Conservation (phyloP, 2,329 filamentous ascomycete genomes). For the Fusarium virguliforme region DNA sequence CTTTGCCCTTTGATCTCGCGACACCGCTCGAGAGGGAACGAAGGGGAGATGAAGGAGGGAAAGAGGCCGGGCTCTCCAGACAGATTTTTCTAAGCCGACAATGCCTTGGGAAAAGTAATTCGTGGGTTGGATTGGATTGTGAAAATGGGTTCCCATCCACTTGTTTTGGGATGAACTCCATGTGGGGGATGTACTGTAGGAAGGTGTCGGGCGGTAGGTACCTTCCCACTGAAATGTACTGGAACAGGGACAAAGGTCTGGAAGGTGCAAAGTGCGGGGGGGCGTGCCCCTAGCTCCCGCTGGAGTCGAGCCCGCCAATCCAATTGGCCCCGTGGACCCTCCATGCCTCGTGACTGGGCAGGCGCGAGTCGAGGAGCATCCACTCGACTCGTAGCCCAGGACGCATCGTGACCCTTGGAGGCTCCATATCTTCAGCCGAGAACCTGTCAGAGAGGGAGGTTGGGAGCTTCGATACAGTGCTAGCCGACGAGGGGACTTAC, state of each 20-base stretch:
- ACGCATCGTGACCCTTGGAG: conserved; percentile 42
- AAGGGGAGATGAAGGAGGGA: conserved; percentile 8
- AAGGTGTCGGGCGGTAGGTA: conserved; percentile 9
- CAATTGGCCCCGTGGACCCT: conserved; percentile 51
- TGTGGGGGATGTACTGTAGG: conserved; percentile 30
- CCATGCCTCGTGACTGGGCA: conserved; percentile 49
- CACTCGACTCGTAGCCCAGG: conserved; percentile 31
- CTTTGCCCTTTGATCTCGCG: conserved; percentile 1
- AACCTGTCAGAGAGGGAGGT: conserved; percentile 37
- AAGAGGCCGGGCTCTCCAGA: conserved; percentile 31
- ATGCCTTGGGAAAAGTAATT: conserved; percentile 33
- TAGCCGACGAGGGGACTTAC: conserved; percentile 29
- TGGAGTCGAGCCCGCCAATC: conserved; percentile 42
- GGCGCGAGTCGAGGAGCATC: conserved; percentile 33
- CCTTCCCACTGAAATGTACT: conserved; percentile 25
- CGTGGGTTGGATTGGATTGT: conserved; percentile 32
- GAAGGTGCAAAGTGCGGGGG: background rate
- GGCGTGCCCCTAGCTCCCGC: conserved; percentile 26
- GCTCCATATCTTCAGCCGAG: conserved; percentile 18
- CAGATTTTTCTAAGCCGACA: conserved; percentile 32
- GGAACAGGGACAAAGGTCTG: conserved; percentile 24
- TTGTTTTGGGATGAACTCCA: conserved; percentile 24
- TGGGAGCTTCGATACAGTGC: conserved; percentile 39
- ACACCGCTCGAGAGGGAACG: conserved; percentile 13
- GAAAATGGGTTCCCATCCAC: conserved; percentile 19